Base-by-base conservation (phyloP, 148 eudicot species). In the Fagopyrum tataricum region DNA sequence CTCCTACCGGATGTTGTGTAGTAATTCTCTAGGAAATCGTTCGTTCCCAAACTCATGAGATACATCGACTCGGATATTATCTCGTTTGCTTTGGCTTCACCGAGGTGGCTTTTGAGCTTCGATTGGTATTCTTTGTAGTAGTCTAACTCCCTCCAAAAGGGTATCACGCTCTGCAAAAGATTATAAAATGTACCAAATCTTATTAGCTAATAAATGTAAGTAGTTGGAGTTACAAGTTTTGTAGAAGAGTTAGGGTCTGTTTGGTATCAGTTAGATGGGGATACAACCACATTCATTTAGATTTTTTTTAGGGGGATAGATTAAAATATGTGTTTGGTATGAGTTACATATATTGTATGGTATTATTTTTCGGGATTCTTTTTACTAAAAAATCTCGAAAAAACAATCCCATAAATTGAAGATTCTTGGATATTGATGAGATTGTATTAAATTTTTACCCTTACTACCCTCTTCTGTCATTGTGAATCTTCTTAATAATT, bases 11-110 rank as follows among this genome's bases (percentile, higher is more conserved):
- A 82, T 5, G 83, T 26, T 2, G 90, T 72, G 78, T 82, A 93
- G 71, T 93, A 93, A 66, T 93, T 93, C 71, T 91, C 98, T 3
- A 93, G 72, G 78, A 91, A 93, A 71, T 93, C 98, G 31, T 93
- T 93, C 4, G 98, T 93, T 39, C 98, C 98, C 4, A 91, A 41
- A 81, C 95, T 87, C 23, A 77, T 41, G 0, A 91, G 42, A 72
- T 93, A 87, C 6, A 87, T 18, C 4, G 98, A 81, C n/a, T 86
- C 83, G 0, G 43, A 67, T 74, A 93, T 68, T 17, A 81, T 81
- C 2, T 72, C 53, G 9, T 80, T 79, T 73, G 95, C 89, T 71
- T 91, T 87, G 0, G 46, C 0, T 4, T 72, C 81, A 0, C 97
- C 98, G 12, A 74, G 42, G 53, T 84, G 82, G 18, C 72, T 76